These are phyloP conservation scores for Penicillium bialowiezense DNA, from an alignment of 495 filamentous ascomycete species.

Conservation along the genomic window DNA sequence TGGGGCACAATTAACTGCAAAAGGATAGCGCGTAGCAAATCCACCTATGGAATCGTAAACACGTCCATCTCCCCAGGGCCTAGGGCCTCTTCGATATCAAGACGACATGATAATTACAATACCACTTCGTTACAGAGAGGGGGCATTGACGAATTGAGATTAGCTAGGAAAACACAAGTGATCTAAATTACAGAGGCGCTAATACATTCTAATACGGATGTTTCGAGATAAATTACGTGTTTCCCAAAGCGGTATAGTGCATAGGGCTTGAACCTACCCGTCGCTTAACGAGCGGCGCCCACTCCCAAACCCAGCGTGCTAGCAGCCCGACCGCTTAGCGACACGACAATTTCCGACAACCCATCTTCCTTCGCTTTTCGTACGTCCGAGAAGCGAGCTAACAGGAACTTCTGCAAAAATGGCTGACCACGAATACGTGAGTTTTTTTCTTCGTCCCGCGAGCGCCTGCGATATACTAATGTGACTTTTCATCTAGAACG, in stretches of 20 bases:
- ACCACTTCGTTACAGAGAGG: neutral
- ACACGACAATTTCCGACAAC: conserved; percentile 46
- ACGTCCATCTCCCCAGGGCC: too few species aligned
- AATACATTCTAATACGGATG: neutral
- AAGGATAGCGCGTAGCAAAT: neutral
- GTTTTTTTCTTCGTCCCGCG: conserved; percentile 35
- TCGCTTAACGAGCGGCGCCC: conserved; percentile 49
- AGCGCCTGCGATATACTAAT: conserved; percentile 32
- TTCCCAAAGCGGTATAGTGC: conserved; percentile 30
- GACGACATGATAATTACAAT: neutral
- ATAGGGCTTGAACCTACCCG: conserved; percentile 44
- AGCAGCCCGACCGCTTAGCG: conserved; percentile 38
- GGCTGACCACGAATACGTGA: conserved; percentile 90
- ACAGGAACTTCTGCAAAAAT: conserved; percentile 67
- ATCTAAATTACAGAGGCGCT: neutral
- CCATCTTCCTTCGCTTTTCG: conserved; percentile 50
- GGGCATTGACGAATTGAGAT: neutral
- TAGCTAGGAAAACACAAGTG: neutral
- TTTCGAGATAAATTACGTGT: neutral
- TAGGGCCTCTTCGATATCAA: too few species aligned
- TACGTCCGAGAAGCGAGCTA: conserved; percentile 50
- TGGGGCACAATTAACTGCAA: neutral
- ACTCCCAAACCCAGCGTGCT: conserved; percentile 36
- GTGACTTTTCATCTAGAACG: conserved; percentile 57
- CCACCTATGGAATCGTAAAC: neutral